A percentile compares a stretch with the other conserved stretches of the same genome.
Conservation (phyloP, 192 early-diverging fungal species). For the Coemansia sp. region DNA sequence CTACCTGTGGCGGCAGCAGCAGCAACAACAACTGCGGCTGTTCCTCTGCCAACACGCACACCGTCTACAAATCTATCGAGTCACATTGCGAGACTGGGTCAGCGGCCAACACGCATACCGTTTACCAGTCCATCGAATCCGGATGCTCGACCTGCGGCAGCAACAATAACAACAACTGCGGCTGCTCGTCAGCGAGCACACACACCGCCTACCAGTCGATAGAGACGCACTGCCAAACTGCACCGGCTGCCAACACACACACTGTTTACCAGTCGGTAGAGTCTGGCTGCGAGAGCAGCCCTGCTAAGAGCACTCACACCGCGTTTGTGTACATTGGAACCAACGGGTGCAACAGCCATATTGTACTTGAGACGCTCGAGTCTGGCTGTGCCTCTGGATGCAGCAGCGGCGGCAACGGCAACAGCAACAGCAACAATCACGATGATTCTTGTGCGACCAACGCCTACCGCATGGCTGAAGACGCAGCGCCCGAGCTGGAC, state of each 20-base stretch:
- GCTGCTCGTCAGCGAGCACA: constrained; percentile 12
- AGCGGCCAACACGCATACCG: constrained; percentile 7
- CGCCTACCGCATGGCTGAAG: not conserved
- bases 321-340: constrained; percentile 11
- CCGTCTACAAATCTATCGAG: constrained; percentile 29
- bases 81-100: constrained; percentile 3
- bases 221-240: constrained; percentile 12
- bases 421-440: not conserved
- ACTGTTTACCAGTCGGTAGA: constrained; percentile 28
- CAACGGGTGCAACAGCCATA: constrained; percentile 17
- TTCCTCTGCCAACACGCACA: constrained; percentile 25
- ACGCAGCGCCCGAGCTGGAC: not conserved
- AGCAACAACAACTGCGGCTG: not conserved
- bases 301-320: constrained; percentile 11
- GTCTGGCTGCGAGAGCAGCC: constrained; percentile 3
- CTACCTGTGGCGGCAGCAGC: not conserved
- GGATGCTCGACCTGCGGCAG: not conserved
- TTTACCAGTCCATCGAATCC: constrained; percentile 18
- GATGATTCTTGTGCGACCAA: not conserved
- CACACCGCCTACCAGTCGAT: constrained; percentile 31
- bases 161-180: not conserved
- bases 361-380: constrained; percentile 20
- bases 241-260: constrained; percentile 18
- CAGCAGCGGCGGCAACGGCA: not conserved
- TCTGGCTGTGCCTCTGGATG: constrained; percentile 1